A percentile compares a stretch with the other conserved stretches of the same genome.
Evolutionary conservation across 805 yeast genomes (phyloP).

Genomic region (Peterozyma xylosa): DNA sequence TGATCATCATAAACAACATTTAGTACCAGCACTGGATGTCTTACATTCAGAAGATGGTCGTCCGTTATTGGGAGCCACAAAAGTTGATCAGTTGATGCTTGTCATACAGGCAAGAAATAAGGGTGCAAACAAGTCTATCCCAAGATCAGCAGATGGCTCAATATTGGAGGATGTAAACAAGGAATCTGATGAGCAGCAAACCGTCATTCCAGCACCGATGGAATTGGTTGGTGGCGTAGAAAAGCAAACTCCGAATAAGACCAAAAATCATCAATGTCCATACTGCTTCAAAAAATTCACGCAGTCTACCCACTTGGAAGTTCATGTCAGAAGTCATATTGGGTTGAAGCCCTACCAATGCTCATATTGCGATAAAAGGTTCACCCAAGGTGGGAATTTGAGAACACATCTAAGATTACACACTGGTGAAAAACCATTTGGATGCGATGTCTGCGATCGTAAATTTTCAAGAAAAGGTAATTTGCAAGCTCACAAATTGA

Average conservation of each 20-base stretch:
- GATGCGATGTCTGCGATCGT: conserved; percentile 69
- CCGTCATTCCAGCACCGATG: conserved; percentile 48
- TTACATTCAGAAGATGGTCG: conserved; percentile 52
- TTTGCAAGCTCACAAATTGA: conserved; percentile 77
- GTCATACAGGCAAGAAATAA: conserved; percentile 84
- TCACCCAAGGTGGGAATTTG: conserved; percentile 87
- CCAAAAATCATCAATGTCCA: conserved; percentile 61
- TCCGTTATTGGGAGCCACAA: conserved; percentile 77
- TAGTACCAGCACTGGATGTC: conserved; percentile 39
- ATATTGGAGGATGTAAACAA: conserved; percentile 38
- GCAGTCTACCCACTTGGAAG: conserved; percentile 88
- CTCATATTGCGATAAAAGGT: conserved; percentile 67
- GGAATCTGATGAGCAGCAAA: conserved; percentile 19
- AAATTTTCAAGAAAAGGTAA: conserved; percentile 87
- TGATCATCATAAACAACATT: conserved; percentile 12
- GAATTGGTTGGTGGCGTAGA: conserved; percentile 78
- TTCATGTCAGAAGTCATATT: conserved; percentile 80
- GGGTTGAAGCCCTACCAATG: conserved; percentile 84
- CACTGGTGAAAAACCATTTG: conserved; percentile 88
- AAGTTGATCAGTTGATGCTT: conserved; percentile 86
- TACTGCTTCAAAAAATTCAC: conserved; percentile 77
- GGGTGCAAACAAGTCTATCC: conserved; percentile 58
- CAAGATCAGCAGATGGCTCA: conserved; percentile 64
- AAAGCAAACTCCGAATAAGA: conserved; percentile 38
- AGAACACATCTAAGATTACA: conserved; percentile 81